Percentiles rank a stretch among this genome's conserved stretches.
These are phyloP conservation scores for Leccinum rimulosum DNA, from an alignment of 768 basidiomycete species.

Conservation along the genomic window DNA sequence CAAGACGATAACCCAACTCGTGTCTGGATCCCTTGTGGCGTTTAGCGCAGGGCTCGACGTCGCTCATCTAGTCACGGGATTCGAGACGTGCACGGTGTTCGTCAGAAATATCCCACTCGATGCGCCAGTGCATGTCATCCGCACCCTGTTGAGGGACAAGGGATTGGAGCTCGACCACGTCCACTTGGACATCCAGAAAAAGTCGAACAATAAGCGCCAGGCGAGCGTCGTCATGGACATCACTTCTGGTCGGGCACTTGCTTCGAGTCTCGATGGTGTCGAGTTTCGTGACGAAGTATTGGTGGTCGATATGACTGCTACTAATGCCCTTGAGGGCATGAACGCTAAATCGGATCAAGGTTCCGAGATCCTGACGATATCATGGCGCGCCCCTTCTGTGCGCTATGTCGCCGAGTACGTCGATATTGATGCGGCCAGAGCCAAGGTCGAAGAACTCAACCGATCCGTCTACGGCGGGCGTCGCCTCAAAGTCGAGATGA, in stretches of 20 bases:
- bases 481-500: slow-evolving; percentile 46
- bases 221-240: slow-evolving; percentile 44
- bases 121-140: slow-evolving; percentile 39
- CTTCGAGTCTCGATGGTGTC: slow-evolving; percentile 44
- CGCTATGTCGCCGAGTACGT: slow-evolving; percentile 45
- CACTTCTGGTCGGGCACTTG: slow-evolving; percentile 40
- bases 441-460: slow-evolving; percentile 39
- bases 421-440: slow-evolving; percentile 16
- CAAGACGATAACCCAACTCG: slow-evolving; percentile 40
- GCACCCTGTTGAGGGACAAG: slow-evolving; percentile 41
- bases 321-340: slow-evolving; percentile 43
- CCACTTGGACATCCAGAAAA: slow-evolving; percentile 33
- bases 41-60: slow-evolving; percentile 50
- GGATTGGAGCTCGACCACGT: slow-evolving; percentile 38
- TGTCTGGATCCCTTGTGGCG: slow-evolving; percentile 47
- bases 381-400: slow-evolving; percentile 50
- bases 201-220: slow-evolving; percentile 32
- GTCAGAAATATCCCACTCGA: slow-evolving; percentile 46
- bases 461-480: slow-evolving; percentile 37
- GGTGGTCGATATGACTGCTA: slow-evolving; percentile 41
- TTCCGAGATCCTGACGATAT: slow-evolving; percentile 43
- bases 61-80: slow-evolving; percentile 43
- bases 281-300: slow-evolving; percentile 45
- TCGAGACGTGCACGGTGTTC: slow-evolving; percentile 48
- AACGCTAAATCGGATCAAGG: slow-evolving; percentile 32